These are phyloP conservation scores for Volutella citrinella DNA, from an alignment of 2,329 filamentous ascomycete genomes.

Conservation along the genomic window DNA sequence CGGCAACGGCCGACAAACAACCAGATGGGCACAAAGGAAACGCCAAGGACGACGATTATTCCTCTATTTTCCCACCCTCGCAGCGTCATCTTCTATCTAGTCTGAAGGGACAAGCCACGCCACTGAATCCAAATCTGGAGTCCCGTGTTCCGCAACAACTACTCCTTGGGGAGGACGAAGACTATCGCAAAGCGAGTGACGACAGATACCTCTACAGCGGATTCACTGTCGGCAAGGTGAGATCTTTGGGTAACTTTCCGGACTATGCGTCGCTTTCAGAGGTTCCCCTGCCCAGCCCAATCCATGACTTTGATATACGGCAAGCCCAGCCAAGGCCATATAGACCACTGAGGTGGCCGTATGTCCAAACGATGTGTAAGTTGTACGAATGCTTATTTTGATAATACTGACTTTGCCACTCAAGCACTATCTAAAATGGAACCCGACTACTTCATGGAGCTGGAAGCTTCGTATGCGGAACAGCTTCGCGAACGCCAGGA, in stretches of 20 bases:
- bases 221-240: slow-evolving; percentile 68
- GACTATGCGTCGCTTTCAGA: slow-evolving; percentile 74
- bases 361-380: slow-evolving; percentile 88
- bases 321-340: slow-evolving; percentile 72
- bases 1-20: no score
- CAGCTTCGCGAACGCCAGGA: slow-evolving; percentile 67
- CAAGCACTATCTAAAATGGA: slow-evolving; percentile 75
- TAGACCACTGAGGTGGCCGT: slow-evolving; percentile 77
- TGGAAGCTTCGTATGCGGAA: slow-evolving; percentile 68
- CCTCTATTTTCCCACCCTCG: no score
- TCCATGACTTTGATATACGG: slow-evolving; percentile 63
- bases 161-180: slow-evolving; percentile 32
- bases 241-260: slow-evolving; percentile 70
- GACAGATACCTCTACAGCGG: slow-evolving; percentile 60
- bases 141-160: no score
- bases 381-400: accelerated
- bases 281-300: slow-evolving; percentile 65
- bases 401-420: slow-evolving; percentile 26
- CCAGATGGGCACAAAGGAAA: no score
- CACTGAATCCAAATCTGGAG: no score
- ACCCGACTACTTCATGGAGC: slow-evolving; percentile 83
- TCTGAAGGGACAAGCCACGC: no score
- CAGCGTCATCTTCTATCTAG: no score
- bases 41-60: no score
- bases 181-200: slow-evolving; percentile 31